Evolutionary conservation across 2,329 filamentous ascomycete species (phyloP).

Genomic region (Tetracladium maxilliforme): DNA sequence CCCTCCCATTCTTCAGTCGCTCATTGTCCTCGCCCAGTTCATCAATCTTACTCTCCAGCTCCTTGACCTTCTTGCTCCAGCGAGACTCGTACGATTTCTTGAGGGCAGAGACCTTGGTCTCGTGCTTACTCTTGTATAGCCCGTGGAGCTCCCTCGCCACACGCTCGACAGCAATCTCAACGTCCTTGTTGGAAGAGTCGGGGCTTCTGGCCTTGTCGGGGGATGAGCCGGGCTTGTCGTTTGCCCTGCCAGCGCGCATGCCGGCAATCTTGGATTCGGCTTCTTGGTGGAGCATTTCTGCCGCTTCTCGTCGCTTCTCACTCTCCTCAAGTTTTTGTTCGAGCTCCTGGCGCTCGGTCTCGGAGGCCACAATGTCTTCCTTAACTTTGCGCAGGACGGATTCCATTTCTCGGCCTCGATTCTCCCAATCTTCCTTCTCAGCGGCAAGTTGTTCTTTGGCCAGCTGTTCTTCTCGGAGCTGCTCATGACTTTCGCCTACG

Average conservation of each 20-base stretch:
- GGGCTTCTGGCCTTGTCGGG: slow-evolving; percentile 22
- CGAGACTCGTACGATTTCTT: slow-evolving; percentile 75
- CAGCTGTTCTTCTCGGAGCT: slow-evolving; percentile 62
- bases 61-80: slow-evolving; percentile 76
- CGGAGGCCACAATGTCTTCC: slow-evolving; percentile 63
- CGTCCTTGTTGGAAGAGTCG: slow-evolving; percentile 33
- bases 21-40: slow-evolving; percentile 63
- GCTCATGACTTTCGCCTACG: slow-evolving; percentile 74
- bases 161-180: slow-evolving; percentile 76
- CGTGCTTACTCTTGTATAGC: slow-evolving; percentile 93
- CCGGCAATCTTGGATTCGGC: slow-evolving; percentile 63
- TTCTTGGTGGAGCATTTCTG: slow-evolving; percentile 62
- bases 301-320: slow-evolving; percentile 59
- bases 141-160: slow-evolving; percentile 88
- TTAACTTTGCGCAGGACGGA: slow-evolving; percentile 64
- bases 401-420: slow-evolving; percentile 75
- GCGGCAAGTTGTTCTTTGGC: slow-evolving; percentile 56
- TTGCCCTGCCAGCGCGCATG: slow-evolving; percentile 48
- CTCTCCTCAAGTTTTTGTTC: slow-evolving; percentile 62
- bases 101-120: slow-evolving; percentile 84
- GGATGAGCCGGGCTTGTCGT: slow-evolving; percentile 16
- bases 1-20: slow-evolving; percentile 48
- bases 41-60: slow-evolving; percentile 59
- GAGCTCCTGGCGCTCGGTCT: slow-evolving; percentile 70
- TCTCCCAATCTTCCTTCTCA: slow-evolving; percentile 74